These are phyloP conservation scores for Orbilia oligospora DNA, from an alignment of 2,329 filamentous ascomycete species.

Conservation along the genomic window DNA sequence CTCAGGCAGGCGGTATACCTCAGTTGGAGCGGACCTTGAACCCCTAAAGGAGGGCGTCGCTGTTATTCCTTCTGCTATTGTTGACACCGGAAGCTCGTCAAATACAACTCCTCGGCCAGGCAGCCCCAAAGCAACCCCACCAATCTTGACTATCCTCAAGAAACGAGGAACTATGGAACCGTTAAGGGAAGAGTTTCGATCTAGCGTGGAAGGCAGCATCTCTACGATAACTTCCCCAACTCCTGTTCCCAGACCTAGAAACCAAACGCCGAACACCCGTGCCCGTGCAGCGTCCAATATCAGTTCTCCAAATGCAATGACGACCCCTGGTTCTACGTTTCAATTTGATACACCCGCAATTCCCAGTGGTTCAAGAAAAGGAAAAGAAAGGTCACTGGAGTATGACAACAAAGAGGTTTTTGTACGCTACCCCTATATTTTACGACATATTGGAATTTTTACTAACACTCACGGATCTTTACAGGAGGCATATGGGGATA, in stretches of 20 bases:
- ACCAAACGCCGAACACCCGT: constrained; percentile 21
- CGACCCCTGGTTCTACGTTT: constrained; percentile 37
- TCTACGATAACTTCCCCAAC: constrained; percentile 24
- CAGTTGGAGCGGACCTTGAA: constrained; percentile 36
- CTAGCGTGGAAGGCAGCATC: constrained; percentile 34
- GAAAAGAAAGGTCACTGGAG: constrained; percentile 48
- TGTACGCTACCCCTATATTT: constrained; percentile 35
- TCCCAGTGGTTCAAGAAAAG: constrained; percentile 52
- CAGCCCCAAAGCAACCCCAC: constrained; percentile 56
- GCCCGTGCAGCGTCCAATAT: constrained; percentile 45
- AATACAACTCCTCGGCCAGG: constrained; percentile 42
- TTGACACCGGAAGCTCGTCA: constrained; percentile 34
- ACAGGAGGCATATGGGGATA: constrained; percentile 64
- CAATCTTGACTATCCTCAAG: constrained; percentile 58
- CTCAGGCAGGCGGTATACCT: constrained; percentile 38
- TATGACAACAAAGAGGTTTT: constrained; percentile 59
- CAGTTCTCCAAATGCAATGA: constrained; percentile 39
- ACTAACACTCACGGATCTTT: constrained; percentile 14
- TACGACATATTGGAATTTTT: background rate
- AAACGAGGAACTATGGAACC: constrained; percentile 54
- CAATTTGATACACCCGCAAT: constrained; percentile 30
- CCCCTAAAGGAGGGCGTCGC: constrained; percentile 44
- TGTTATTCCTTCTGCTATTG: constrained; percentile 29
- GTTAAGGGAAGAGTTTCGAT: constrained; percentile 45
- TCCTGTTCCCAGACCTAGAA: constrained; percentile 28